Evolutionary conservation across 2,329 filamentous ascomycete genomes (phyloP).

Genomic region (Ceratocystis alfenasii): DNA sequence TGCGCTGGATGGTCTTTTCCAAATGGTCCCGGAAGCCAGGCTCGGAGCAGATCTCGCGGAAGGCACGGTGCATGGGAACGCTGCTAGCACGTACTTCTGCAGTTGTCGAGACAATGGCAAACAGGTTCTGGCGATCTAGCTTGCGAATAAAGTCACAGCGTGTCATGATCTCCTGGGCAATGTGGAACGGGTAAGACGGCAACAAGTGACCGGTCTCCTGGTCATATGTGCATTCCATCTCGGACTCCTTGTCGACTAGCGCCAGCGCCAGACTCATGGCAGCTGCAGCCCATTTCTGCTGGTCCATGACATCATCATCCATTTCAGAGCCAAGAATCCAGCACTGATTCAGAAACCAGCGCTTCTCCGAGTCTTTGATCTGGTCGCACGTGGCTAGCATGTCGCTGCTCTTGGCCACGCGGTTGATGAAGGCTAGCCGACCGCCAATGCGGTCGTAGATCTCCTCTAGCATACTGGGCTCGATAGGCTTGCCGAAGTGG

Average conservation of each 20-base stretch:
- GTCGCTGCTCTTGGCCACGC: constrained; percentile 73
- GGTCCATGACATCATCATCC: constrained; percentile 97
- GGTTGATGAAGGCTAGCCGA: constrained; percentile 73
- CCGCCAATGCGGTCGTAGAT: constrained; percentile 84
- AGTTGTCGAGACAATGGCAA: constrained; percentile 70
- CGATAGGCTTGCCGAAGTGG: constrained; percentile 55
- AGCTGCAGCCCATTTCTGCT: constrained; percentile 89
- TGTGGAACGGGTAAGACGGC: constrained; percentile 68
- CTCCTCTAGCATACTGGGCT: constrained; percentile 49
- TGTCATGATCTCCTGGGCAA: constrained; percentile 87
- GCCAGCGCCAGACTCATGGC: constrained; percentile 89
- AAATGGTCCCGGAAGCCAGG: constrained; percentile 73
- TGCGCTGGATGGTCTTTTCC: constrained; percentile 70
- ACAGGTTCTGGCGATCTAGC: constrained; percentile 89
- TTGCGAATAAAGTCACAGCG: constrained; percentile 84
- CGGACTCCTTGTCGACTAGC: constrained; percentile 68
- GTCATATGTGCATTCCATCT: constrained; percentile 55
- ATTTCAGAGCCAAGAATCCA: constrained; percentile 61
- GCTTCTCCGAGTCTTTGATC: constrained; percentile 57
- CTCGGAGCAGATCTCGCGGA: constrained; percentile 66
- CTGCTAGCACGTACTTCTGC: constrained; percentile 84
- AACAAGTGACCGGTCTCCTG: constrained; percentile 58
- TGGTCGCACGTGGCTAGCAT: constrained; percentile 67
- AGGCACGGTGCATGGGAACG: constrained; percentile 91
- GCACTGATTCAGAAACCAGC: constrained; percentile 67